Base-by-base conservation (phyloP, 805 yeast genomes). In the Kodamaea jinghongensis region DNA sequence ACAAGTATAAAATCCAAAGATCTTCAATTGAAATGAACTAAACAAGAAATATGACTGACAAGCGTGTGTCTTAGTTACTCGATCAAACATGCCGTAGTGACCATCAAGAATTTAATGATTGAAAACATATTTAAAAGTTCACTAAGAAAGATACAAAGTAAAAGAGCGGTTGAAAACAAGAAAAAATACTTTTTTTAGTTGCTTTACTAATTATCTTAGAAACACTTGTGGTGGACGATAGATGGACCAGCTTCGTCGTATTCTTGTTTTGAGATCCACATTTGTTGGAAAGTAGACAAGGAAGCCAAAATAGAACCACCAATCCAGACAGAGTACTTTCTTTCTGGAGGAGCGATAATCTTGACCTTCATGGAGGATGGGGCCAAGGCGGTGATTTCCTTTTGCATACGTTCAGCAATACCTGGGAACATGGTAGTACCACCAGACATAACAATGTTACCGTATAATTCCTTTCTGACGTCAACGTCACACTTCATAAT, bases 371-470 rank as follows among this genome's bases (percentile, higher is more conserved):
- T 93, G 48, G 97, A 88, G 58, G 97, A 87, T 74, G 98, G 98
- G 67, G 99, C 99, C 78, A 93, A 83, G 60, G 97, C 96, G 60
- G 97, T 88, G 65, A 93, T 89, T 79, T 93, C 99, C 87, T 91
- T 91, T 81, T 91, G 98, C 96, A 93, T 88, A 81, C 99, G 91
- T 82, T 93, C 98, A 73, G 97, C 97, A 72, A 93, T 90, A 79
- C 99, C 99, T 75, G 97, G 97, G 96, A 89, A 93, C 98, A 93
- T 89, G 59, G 99, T 93, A 62, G 98, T 90, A 86, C 99, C 99
- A 81, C 99, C 99, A 57, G 98, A 90, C 93, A 93, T 85, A 69
- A 93, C 99, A 65, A 93, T 93, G 85, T 93, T 93, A 76, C 95
- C 95, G 80, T 93, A 93, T 72, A 93, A 82, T 73, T 91, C 98